Conservation (phyloP, 371 early-diverging fungal species). For the Quaeritorhiza haematococci region DNA sequence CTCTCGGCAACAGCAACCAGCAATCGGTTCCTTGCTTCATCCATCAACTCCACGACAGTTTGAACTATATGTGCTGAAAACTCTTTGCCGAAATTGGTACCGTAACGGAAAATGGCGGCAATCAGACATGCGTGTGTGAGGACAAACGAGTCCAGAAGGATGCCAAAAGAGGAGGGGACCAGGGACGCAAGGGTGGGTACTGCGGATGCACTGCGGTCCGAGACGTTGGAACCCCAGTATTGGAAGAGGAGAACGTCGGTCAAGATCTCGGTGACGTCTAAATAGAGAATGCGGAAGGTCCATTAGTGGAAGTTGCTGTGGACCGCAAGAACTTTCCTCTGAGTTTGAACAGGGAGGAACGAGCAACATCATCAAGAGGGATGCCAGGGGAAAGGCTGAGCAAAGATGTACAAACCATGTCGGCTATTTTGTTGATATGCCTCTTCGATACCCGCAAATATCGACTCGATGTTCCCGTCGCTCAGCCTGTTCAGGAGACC, state of each 20-base stretch:
- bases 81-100: slow-evolving; percentile 61
- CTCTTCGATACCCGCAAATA: slow-evolving; percentile 72
- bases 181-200: too few species aligned
- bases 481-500: slow-evolving; percentile 83
- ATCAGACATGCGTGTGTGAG: slow-evolving; percentile 81
- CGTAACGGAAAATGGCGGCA: slow-evolving; percentile 66
- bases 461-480: slow-evolving; percentile 85
- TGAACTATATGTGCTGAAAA: slow-evolving; percentile 86
- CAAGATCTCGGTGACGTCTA: slow-evolving; percentile 78
- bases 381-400: background rate
- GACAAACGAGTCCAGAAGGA: slow-evolving; percentile 85
- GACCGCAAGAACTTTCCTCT: background rate
- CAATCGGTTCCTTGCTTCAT: slow-evolving; percentile 42
- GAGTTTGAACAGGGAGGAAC: background rate
- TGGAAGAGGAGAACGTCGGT: slow-evolving; percentile 70
- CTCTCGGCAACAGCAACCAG: too few species aligned
- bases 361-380: background rate
- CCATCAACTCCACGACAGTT: slow-evolving; percentile 72
- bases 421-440: slow-evolving; percentile 74
- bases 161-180: too few species aligned
- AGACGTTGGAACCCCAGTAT: slow-evolving; percentile 68
- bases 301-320: background rate
- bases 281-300: background rate
- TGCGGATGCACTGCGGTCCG: too few species aligned
- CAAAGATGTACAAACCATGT: slow-evolving; percentile 40